A percentile compares a stretch with the other conserved stretches of the same genome.
Conservation (phyloP, 192 early-diverging fungal genomes). For the Rhizophagus sp. region DNA sequence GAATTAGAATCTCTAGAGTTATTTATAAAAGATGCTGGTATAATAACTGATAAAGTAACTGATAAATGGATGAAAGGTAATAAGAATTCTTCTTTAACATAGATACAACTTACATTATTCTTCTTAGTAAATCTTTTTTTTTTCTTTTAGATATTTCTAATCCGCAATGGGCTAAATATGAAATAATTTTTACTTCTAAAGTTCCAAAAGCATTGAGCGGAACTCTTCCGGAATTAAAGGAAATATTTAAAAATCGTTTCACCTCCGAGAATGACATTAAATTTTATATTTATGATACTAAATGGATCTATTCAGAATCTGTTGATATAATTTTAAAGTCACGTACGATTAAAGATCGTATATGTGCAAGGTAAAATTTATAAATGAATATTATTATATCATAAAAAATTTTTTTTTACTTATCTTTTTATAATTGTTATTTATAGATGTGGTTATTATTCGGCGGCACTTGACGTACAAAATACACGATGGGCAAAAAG, state of each 20-base stretch:
- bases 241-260: background rate
- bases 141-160: background rate
- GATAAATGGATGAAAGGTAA: slow-evolving; percentile 16
- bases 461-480: background rate
- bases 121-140: background rate
- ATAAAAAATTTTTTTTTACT: background rate
- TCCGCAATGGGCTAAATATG: background rate
- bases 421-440: background rate
- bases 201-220: background rate
- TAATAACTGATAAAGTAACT: slow-evolving; percentile 7
- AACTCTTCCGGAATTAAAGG: background rate
- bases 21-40: background rate
- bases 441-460: slow-evolving; percentile 13
- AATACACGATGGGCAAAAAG: slow-evolving; percentile 2
- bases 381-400: background rate
- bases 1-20: background rate
- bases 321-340: slow-evolving; percentile 22
- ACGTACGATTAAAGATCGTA: slow-evolving; percentile 13
- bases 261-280: background rate
- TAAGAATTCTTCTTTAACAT: background rate
- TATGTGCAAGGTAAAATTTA: slow-evolving; percentile 11
- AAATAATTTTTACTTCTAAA: background rate
- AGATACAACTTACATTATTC: too few relatives aligned
- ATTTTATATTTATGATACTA: slow-evolving; percentile 20
- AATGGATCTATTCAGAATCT: slow-evolving; percentile 14